Base-by-base conservation (phyloP, 768 basidiomycete species). In the Tricholoma flavovirens region DNA sequence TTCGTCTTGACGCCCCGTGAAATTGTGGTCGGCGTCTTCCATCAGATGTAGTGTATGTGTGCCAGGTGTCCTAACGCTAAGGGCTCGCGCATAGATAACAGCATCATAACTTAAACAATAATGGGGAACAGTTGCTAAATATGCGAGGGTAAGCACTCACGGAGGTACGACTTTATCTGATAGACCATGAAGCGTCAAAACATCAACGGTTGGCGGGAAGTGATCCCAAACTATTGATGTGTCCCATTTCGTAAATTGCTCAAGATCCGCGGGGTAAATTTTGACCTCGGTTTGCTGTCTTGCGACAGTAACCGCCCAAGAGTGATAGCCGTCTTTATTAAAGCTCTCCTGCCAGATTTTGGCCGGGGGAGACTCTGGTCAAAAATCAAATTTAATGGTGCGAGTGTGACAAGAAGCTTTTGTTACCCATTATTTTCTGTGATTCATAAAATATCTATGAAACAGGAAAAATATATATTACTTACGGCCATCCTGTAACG, bases 1-100 rank as follows among this genome's bases (percentile, higher is more conserved):
- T 51, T 88, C 81, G 54, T 88, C 86, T 59, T 82, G 80, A 54
- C 79, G 78, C 21, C 84, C 83, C 21, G 81, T 83, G 62, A 85
- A 87, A 69, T 91, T 92, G 65, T 92, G 90, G 71, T 90, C 88
- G 7, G 85, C 87, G 43, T 78, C 79, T 66, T 92, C 90, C 36
- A 90, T 71, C 22, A 87, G 72, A 64, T 85, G 79, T 22, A 92
- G 72, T 15, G 75, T 84, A 65, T 90, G 87, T 6, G 87, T 88
- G 48, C 88, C 90, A 19, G 84, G 80, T 12, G 62, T 62, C 55
- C 87, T 77, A 30, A 69, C 63, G 29, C 83, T 78, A 46, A 88
- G 74, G 1, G 81, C 81, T 14, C 79, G 75, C 1, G 85, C 79
- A 56, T 89, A 90, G 40, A 90, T 84, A 59, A 84, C 55, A 0